Conservation (phyloP, 2,329 filamentous ascomycete genomes). For the Apiospora phragmitis region DNA sequence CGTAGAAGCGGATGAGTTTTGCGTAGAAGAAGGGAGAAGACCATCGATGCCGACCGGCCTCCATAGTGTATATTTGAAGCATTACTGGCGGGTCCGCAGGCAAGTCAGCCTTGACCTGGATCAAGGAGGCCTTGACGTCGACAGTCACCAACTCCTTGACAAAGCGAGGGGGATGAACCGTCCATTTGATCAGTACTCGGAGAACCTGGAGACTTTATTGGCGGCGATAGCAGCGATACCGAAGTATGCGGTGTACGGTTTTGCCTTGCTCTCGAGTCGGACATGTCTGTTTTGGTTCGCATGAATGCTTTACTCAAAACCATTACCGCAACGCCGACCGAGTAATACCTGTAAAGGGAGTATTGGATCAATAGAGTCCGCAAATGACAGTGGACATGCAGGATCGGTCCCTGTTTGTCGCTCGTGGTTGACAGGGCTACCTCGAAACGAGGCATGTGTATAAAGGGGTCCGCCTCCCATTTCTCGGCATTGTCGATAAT, state of each 20-base stretch:
- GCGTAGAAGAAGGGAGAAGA: constrained; percentile 78
- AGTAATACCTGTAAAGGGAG: constrained; percentile 91
- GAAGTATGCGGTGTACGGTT: constrained; percentile 25
- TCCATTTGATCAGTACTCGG: constrained; percentile 31
- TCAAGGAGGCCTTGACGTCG: constrained; percentile 76
- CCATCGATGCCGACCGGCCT: constrained; percentile 85
- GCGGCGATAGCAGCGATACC: constrained; percentile 38
- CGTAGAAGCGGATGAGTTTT: constrained; percentile 80
- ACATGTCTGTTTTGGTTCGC: constrained; percentile 46
- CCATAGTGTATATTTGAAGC: constrained; percentile 82
- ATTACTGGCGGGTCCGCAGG: constrained; percentile 88
- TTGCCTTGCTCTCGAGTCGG: constrained; percentile 32
- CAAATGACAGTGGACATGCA: constrained; percentile 82
- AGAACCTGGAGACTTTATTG: constrained; percentile 34
- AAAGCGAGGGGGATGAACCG: constrained; percentile 31
- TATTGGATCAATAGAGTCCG: constrained; percentile 82
- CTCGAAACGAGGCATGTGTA: constrained; percentile 85
- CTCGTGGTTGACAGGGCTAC: constrained; percentile 81
- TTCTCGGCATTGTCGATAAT: constrained; percentile 86
- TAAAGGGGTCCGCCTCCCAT: constrained; percentile 81
- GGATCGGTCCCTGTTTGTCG: constrained; percentile 82
- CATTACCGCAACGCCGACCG: constrained; percentile 76
- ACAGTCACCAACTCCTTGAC: constrained; percentile 71
- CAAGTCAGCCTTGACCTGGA: constrained; percentile 88
- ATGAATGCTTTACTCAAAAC: constrained; percentile 73